Evolutionary conservation across 2,329 filamentous ascomycete genomes (phyloP), one percentile per base, ranked within the genome.

Genomic region (Dactylellina haptotyla): DNA sequence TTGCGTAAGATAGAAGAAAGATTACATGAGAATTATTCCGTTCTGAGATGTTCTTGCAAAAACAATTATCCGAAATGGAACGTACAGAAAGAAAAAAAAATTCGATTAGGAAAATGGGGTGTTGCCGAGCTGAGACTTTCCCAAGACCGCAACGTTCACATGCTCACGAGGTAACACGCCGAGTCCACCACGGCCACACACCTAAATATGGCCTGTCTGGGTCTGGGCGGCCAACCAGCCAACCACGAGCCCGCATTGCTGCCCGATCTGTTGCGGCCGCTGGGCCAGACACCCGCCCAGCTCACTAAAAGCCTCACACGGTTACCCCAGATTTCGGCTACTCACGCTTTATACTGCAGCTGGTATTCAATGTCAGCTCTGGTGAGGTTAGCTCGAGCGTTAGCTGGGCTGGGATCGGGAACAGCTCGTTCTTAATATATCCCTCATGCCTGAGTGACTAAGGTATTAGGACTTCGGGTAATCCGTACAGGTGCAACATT

Each of bases 241-340:
- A 72, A 72, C 67, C 67, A 72, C 1, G 61, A 34, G 46, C 61
- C 56, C 34, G 25, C 12, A 57, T 20, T 32, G 16, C 51, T 51
- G 37, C 37, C 18, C 37, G 37, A 41, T 41, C 18, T n/a, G 18
- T 41, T 18, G 41, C 41, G 53, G 16, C 20, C 48, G n/a, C 46
- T 59, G 54, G 26, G 53, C 56, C 51, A 66, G 51, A 65, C 45
- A 43, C 28, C 50, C 28, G 26, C 14, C 37, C 50, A 14, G 30
- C n/a, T 25, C 28, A 43, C 41, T 34, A 72, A 72, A 72, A 72
- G 67, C 67, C 67, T 72, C 67, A 72, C 66, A 50, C 63, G 46
- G 64, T 50, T 72, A 72, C 67, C 67, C 67, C 67, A 72, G 67
- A 72, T 72, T 72, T 72, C 67, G 67, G 67, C 48, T 72, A 72